Conservation (phyloP, 306 rosid genomes). For the Trichosanthes truncata region DNA sequence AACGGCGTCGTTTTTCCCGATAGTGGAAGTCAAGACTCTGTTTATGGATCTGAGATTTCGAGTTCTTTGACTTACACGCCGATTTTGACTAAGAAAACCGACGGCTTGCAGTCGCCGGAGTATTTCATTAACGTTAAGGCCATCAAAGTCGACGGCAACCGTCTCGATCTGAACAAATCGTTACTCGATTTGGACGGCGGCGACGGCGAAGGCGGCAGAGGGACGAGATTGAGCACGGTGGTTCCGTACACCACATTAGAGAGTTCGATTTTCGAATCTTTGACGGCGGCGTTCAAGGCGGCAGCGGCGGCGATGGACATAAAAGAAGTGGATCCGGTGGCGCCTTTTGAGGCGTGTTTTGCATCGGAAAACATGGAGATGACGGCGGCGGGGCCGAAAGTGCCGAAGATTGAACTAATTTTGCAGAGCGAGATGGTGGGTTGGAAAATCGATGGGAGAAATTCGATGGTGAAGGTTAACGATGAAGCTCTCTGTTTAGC, state of each 20-base stretch:
- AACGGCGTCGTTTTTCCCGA: slow-evolving; percentile 36
- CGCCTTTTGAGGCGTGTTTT: slow-evolving; percentile 56
- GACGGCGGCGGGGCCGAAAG: slow-evolving; percentile 17
- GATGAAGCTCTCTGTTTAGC: slow-evolving; percentile 50
- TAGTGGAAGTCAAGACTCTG: slow-evolving; percentile 2
- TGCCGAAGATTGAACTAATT: slow-evolving; percentile 47
- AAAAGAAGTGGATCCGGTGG: slow-evolving; percentile 28
- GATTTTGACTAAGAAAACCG: slow-evolving; percentile 21
- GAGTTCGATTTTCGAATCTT: slow-evolving; percentile 32
- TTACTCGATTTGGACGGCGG: slow-evolving; percentile 1
- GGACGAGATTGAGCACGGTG: slow-evolving; percentile 43
- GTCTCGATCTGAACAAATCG: slow-evolving; percentile 26
- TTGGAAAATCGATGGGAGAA: slow-evolving; percentile 57
- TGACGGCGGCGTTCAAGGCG: slow-evolving; percentile 33
- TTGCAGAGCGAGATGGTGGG: slow-evolving; percentile 77
- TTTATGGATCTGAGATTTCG: slow-evolving; percentile 24
- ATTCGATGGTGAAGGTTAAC: slow-evolving; percentile 52
- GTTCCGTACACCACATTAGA: slow-evolving; percentile 50
- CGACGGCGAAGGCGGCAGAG: slow-evolving; percentile 8
- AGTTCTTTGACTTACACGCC: slow-evolving; percentile 60
- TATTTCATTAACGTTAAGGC: slow-evolving; percentile 50
- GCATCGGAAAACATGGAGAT: slow-evolving; percentile 7
- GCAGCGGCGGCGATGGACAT: slow-evolving; percentile 46
- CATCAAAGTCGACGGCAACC: slow-evolving; percentile 43
- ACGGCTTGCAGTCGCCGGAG: slow-evolving; percentile 18